phyloP scores from a whole-genome alignment of 2,329 filamentous ascomycete species.

The Pyrenophora seminiperda region DNA sequence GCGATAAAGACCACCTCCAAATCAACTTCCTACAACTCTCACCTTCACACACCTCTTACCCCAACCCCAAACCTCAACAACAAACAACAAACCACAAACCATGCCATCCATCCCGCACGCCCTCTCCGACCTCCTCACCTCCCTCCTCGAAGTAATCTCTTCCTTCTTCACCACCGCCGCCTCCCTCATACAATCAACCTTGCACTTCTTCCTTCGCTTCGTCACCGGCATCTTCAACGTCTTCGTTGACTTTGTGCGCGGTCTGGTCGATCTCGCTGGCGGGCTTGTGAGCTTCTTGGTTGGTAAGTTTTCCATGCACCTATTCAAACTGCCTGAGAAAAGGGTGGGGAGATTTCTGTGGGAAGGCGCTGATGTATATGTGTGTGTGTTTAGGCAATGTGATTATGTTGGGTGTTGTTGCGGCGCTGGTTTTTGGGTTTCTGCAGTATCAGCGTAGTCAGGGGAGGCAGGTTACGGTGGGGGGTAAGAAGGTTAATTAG shows the following conservation, averaged over 20 bases:
- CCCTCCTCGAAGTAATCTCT: constrained; percentile 41
- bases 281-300: constrained; percentile 43
- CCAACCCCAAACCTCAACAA: constrained; percentile 2
- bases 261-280: constrained; percentile 41
- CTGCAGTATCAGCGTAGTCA: constrained; percentile 46
- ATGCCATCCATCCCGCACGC: constrained; percentile 45
- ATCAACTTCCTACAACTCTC: not conserved
- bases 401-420: constrained; percentile 42
- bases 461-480: constrained; percentile 42
- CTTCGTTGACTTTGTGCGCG: constrained; percentile 41
- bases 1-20: not conserved
- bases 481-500: constrained; percentile 48
- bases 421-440: constrained; percentile 41
- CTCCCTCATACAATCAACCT: constrained; percentile 38
- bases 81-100: constrained; percentile 4
- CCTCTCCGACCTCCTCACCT: constrained; percentile 40
- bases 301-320: constrained; percentile 34
- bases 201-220: constrained; percentile 37
- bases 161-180: constrained; percentile 45
- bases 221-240: constrained; percentile 36
- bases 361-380: too few relatives aligned
- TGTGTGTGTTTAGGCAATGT: constrained; percentile 44
- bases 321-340: too few relatives aligned
- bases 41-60: not conserved
- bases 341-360: too few relatives aligned